phyloP scores from a whole-genome alignment of 305 asterid species.

The Fraxinus xanthoxyloides region DNA sequence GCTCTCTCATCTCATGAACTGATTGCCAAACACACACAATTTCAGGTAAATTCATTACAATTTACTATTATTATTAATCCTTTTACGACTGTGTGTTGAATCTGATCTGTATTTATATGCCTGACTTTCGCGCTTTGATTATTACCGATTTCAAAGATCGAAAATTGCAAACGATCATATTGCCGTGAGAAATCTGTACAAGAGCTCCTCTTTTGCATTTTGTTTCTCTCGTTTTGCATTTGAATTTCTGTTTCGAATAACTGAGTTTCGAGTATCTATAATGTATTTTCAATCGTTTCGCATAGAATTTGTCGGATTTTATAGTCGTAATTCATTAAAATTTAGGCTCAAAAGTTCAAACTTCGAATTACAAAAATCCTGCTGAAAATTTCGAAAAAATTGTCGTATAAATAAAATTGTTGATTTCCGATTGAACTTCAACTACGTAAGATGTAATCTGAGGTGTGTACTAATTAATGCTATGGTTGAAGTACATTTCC shows the following conservation, averaged over 20 bases:
- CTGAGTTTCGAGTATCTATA: neutral
- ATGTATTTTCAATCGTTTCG: neutral
- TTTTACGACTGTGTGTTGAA: neutral
- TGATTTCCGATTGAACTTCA: neutral
- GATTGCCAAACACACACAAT: neutral
- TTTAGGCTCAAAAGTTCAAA: neutral
- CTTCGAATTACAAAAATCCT: neutral
- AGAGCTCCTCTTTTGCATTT: neutral
- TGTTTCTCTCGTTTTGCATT: neutral
- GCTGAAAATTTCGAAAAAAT: neutral
- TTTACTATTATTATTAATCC: neutral
- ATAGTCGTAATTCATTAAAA: neutral
- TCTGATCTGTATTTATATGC: neutral
- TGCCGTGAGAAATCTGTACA: neutral
- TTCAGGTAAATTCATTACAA: neutral
- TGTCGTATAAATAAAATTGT: neutral
- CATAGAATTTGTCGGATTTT: neutral
- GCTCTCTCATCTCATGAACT: neutral
- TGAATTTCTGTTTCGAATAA: neutral
- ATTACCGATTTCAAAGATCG: neutral
- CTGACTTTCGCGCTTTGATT: neutral
- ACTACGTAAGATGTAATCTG: neutral
- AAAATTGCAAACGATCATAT: neutral
- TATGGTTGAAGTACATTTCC: conserved; percentile 1
- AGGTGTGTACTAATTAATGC: neutral